phyloP scores from a whole-genome alignment of 2,329 filamentous ascomycete genomes.

The Diplocarpon mali region DNA sequence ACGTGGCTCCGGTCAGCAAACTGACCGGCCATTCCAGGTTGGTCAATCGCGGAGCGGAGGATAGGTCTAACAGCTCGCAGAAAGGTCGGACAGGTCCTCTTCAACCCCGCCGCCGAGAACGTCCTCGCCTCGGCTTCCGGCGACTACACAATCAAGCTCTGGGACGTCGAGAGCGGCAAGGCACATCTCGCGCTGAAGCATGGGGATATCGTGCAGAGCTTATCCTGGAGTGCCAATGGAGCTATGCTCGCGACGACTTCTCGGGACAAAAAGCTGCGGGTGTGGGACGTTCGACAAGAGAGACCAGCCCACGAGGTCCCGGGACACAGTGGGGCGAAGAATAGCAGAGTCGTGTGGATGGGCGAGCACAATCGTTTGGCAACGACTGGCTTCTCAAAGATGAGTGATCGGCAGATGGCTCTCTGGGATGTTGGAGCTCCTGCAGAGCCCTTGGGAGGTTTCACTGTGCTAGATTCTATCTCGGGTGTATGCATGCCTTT shows the following conservation, averaged over 20 bases:
- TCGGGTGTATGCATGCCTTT: slow-evolving; percentile 99
- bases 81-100: slow-evolving; percentile 95
- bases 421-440: slow-evolving; percentile 86
- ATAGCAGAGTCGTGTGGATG: slow-evolving; percentile 93
- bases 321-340: slow-evolving; percentile 91
- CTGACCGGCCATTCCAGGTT: slow-evolving; percentile 80
- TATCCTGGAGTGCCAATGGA: slow-evolving; percentile 91
- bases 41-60: slow-evolving; percentile 18
- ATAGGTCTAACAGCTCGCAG: slow-evolving; percentile 36
- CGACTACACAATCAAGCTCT: slow-evolving; percentile 89
- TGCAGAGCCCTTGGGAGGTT: slow-evolving; percentile 75
- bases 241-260: slow-evolving; percentile 83
- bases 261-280: slow-evolving; percentile 92
- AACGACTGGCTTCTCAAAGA: slow-evolving; percentile 93
- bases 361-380: slow-evolving; percentile 93
- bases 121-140: slow-evolving; percentile 91
- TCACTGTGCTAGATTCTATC: slow-evolving; percentile 84
- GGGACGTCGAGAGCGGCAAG: slow-evolving; percentile 78
- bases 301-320: slow-evolving; percentile 71
- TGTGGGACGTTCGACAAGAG: slow-evolving; percentile 96
- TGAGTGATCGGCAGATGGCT: slow-evolving; percentile 94
- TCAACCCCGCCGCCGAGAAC: slow-evolving; percentile 93
- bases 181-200: slow-evolving; percentile 69
- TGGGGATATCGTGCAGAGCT: slow-evolving; percentile 83
- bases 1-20: slow-evolving; percentile 72